Evolutionary conservation across 164 flowering plant genomes (phyloP).

Genomic region (Pachysandra terminalis): DNA sequence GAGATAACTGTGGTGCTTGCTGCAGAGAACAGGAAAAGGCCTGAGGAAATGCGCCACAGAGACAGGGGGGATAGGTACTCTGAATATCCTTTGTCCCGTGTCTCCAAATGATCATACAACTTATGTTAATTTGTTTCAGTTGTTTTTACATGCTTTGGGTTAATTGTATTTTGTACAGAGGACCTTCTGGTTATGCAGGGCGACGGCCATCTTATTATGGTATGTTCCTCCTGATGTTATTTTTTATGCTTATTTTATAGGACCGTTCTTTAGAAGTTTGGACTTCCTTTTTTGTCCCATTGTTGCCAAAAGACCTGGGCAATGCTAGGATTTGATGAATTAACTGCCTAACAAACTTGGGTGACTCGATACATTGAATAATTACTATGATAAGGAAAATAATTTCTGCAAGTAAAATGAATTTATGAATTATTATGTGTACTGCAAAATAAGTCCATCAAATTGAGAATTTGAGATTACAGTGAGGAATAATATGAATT

Average conservation of each 20-base stretch:
- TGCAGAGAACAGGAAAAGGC: constrained; percentile 81
- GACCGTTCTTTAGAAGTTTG: background rate
- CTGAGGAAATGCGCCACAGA: constrained; percentile 79
- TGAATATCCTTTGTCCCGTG: background rate
- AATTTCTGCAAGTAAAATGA: too few relatives aligned
- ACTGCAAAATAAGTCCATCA: too few relatives aligned
- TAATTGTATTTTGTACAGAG: constrained; percentile 23
- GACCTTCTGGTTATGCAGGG: constrained; percentile 47
- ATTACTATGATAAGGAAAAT: too few relatives aligned
- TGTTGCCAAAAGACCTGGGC: too few relatives aligned
- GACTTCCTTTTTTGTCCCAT: too few relatives aligned
- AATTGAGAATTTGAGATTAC: too few relatives aligned
- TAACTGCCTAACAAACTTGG: too few relatives aligned
- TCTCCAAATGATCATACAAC: background rate
- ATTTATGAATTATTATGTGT: too few relatives aligned
- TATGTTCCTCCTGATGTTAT: constrained; percentile 14
- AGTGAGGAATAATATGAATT: too few relatives aligned
- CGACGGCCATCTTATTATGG: constrained; percentile 64
- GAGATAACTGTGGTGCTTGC: constrained; percentile 83
- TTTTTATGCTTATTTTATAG: background rate
- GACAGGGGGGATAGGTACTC: constrained; percentile 47
- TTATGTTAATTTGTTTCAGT: background rate
- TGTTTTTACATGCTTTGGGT: constrained; percentile 1
- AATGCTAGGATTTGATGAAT: too few relatives aligned
- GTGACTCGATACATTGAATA: too few relatives aligned